phyloP scores from a whole-genome alignment of 495 filamentous ascomycete species.

The Penicillium chermesinum region DNA sequence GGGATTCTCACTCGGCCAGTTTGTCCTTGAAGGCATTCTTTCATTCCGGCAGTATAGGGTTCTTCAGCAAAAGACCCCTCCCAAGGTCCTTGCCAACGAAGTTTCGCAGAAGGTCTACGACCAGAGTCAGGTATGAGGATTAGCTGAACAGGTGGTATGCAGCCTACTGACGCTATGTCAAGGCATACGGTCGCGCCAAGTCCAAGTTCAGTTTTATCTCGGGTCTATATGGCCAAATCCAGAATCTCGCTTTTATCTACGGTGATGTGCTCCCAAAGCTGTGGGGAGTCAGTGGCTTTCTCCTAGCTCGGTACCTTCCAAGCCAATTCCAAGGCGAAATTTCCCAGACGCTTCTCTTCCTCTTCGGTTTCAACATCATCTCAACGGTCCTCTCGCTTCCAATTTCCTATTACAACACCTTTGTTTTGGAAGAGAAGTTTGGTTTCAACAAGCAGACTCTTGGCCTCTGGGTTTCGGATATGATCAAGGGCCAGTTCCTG shows the following conservation, averaged over 20 bases:
- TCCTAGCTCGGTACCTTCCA: conserved; percentile 69
- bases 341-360: conserved; percentile 85
- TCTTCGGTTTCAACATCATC: conserved; percentile 78
- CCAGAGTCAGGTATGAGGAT: conserved; percentile 68
- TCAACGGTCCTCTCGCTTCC: conserved; percentile 75
- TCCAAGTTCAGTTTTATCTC: conserved; percentile 78
- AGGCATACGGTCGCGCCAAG: conserved; percentile 93
- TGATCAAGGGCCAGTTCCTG: conserved; percentile 85
- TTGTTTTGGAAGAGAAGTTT: conserved; percentile 93
- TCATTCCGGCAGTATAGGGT: conserved; percentile 83
- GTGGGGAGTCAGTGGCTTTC: conserved; percentile 73
- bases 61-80: conserved; percentile 69
- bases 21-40: conserved; percentile 77
- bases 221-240: conserved; percentile 75
- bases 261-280: conserved; percentile 85
- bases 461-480: conserved; percentile 82
- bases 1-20: conserved; percentile 86
- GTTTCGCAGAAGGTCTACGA: conserved; percentile 88
- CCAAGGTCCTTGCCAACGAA: conserved; percentile 77
- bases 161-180: background rate
- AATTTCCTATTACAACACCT: conserved; percentile 82
- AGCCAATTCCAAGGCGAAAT: conserved; percentile 84
- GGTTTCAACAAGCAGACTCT: conserved; percentile 98
- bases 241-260: conserved; percentile 83
- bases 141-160: conserved; percentile 4